Conservation (phyloP, 345 rosid genomes). For the Euphorbia tirucalli region DNA sequence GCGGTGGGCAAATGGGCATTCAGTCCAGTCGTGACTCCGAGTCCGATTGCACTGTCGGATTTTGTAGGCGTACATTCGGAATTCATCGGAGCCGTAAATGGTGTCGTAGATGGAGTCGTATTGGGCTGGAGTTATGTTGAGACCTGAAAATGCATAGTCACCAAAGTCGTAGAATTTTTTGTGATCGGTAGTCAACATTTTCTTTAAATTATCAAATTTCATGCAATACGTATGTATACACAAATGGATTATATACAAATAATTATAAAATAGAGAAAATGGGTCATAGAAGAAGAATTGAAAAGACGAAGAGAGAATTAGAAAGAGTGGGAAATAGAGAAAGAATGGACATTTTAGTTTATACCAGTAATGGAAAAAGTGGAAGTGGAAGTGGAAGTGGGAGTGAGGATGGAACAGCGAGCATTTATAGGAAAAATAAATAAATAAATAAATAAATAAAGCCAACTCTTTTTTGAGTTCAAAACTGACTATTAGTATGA, state of each 20-base stretch:
- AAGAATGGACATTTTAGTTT: not conserved
- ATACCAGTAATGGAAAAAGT: not conserved
- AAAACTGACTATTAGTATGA: slow-evolving; percentile 5
- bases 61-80: slow-evolving; percentile 33
- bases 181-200: slow-evolving; percentile 24
- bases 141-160: slow-evolving; percentile 30
- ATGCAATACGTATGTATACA: too few species aligned
- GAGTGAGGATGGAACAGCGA: not conserved
- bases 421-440: slow-evolving; percentile 36
- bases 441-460: too few species aligned
- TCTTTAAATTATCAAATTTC: not conserved
- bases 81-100: slow-evolving; percentile 26
- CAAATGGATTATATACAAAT: too few species aligned
- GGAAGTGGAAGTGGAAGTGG: not conserved
- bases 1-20: slow-evolving; percentile 31
- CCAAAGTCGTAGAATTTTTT: slow-evolving; percentile 24
- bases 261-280: too few species aligned
- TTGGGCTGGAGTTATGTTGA: slow-evolving; percentile 17
- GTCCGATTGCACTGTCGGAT: slow-evolving; percentile 23
- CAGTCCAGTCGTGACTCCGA: slow-evolving; percentile 35
- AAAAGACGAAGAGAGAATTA: too few species aligned
- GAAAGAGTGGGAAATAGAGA: not conserved
- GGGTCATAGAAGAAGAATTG: too few species aligned
- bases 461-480: too few species aligned
- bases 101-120: slow-evolving; percentile 5